A percentile compares a stretch with the other conserved stretches of the same genome.
Evolutionary conservation across 495 filamentous ascomycete species (phyloP).

Genomic region (Penicillium coffeae): DNA sequence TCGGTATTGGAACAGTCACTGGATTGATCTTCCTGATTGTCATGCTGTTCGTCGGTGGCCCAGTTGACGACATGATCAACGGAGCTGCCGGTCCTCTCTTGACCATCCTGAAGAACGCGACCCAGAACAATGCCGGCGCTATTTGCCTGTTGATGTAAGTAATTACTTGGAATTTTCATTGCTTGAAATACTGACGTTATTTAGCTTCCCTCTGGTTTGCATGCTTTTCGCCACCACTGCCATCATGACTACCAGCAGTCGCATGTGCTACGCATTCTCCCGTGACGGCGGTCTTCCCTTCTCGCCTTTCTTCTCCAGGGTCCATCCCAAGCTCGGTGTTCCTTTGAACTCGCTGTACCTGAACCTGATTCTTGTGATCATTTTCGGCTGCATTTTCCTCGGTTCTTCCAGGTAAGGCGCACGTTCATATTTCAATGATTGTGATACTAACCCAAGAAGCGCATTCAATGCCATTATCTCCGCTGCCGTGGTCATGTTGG

Average conservation of each 20-base stretch:
- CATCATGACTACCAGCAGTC: constrained; percentile 72
- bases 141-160: constrained; percentile 64
- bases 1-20: constrained; percentile 63
- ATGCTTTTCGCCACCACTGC: constrained; percentile 66
- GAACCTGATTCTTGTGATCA: constrained; percentile 58
- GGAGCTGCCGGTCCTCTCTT: constrained; percentile 62
- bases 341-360: constrained; percentile 67
- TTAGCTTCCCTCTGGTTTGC: constrained; percentile 66
- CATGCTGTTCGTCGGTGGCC: constrained; percentile 60
- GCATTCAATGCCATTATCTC: constrained; percentile 64
- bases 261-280: constrained; percentile 76
- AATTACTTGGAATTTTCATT: too few species aligned
- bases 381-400: constrained; percentile 74
- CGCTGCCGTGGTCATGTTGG: constrained; percentile 65
- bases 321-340: constrained; percentile 60
- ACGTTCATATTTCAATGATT: neutral
- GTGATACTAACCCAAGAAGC: constrained; percentile 21
- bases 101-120: constrained; percentile 68
- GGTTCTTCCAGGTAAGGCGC: constrained; percentile 50
- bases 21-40: constrained; percentile 66
- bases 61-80: constrained; percentile 55
- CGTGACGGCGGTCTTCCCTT: constrained; percentile 70
- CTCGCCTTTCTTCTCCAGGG: constrained; percentile 58
- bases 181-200: too few species aligned
- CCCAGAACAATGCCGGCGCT: constrained; percentile 58